Evolutionary conservation across 352 stramenopile genomes (phyloP).

Genomic region (Globisporangium middletonii): DNA sequence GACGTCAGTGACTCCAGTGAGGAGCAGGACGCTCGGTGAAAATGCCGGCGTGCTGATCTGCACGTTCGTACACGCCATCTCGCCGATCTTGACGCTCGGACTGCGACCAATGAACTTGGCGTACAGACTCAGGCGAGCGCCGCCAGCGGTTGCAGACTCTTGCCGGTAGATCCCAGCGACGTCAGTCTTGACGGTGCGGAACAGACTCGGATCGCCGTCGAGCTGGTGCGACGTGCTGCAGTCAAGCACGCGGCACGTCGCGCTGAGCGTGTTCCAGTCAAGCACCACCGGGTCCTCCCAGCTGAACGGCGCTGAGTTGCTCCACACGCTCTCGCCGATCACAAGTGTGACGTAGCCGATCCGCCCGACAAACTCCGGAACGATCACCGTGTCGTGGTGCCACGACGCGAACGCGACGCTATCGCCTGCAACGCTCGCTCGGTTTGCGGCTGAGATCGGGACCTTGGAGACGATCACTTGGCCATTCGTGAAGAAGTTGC

Average conservation of each 20-base stretch:
- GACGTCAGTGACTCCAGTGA: constrained; percentile 16
- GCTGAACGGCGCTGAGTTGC: constrained; percentile 48
- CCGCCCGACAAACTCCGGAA: constrained; percentile 33
- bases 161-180: constrained; percentile 24
- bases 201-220: constrained; percentile 37
- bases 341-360: constrained; percentile 47
- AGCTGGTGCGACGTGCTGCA: constrained; percentile 46
- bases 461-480: constrained; percentile 35
- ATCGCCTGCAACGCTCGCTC: constrained; percentile 18
- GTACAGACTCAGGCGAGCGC: constrained; percentile 40
- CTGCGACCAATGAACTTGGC: constrained; percentile 48
- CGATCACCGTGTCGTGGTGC: constrained; percentile 34
- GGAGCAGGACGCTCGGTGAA: constrained; percentile 11
- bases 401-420: constrained; percentile 22
- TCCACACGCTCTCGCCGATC: constrained; percentile 36
- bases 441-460: constrained; percentile 19
- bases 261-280: constrained; percentile 45
- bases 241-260: constrained; percentile 29
- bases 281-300: constrained; percentile 53
- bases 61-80: constrained; percentile 24
- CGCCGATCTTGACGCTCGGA: constrained; percentile 28
- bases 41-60: constrained; percentile 9
- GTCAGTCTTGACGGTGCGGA: constrained; percentile 19
- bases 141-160: constrained; percentile 32
- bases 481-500: constrained; percentile 41